Evolutionary conservation across 2,329 filamentous ascomycete species (phyloP).

Genomic region (Diplocarpon rosae): DNA sequence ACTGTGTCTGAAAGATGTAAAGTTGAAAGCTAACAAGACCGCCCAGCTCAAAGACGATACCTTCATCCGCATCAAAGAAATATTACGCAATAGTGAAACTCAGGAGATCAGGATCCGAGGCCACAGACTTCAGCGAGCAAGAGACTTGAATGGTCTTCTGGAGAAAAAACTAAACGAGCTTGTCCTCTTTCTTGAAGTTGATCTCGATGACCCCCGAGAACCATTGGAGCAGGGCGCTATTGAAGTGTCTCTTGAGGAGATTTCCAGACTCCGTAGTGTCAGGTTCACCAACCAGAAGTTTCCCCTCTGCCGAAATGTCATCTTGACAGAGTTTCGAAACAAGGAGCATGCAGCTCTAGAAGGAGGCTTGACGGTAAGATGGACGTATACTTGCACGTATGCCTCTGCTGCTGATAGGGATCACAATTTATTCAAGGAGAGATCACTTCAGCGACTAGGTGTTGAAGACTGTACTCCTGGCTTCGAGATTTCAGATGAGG

Average conservation of each 20-base stretch:
- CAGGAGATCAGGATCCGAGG: constrained; percentile 31
- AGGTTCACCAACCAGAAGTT: constrained; percentile 44
- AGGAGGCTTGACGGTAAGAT: constrained; percentile 41
- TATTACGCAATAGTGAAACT: constrained; percentile 24
- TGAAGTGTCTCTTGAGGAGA: constrained; percentile 31
- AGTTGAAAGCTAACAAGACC: constrained; percentile 21
- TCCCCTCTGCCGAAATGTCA: constrained; percentile 28
- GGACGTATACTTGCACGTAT: constrained; percentile 31
- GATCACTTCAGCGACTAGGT: constrained; percentile 14
- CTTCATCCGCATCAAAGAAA: constrained; percentile 32
- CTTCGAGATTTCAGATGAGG: constrained; percentile 6
- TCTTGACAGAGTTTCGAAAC: constrained; percentile 14
- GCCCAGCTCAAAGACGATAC: constrained; percentile 16
- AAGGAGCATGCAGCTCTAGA: constrained; percentile 19
- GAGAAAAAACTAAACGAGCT: constrained; percentile 35
- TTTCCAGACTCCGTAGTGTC: constrained; percentile 34
- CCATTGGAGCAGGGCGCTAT: constrained; percentile 30
- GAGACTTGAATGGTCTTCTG: constrained; percentile 28
- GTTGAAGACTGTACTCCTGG: constrained; percentile 9
- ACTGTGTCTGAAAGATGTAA: constrained; percentile 23
- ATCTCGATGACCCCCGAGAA: constrained; percentile 28
- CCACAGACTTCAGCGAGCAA: constrained; percentile 29
- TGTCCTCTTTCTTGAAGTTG: constrained; percentile 30
- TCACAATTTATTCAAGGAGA: constrained; percentile 17
- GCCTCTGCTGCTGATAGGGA: constrained; percentile 14